phyloP scores from a whole-genome alignment of 805 yeast genomes.

The Starmerella davenportii region DNA sequence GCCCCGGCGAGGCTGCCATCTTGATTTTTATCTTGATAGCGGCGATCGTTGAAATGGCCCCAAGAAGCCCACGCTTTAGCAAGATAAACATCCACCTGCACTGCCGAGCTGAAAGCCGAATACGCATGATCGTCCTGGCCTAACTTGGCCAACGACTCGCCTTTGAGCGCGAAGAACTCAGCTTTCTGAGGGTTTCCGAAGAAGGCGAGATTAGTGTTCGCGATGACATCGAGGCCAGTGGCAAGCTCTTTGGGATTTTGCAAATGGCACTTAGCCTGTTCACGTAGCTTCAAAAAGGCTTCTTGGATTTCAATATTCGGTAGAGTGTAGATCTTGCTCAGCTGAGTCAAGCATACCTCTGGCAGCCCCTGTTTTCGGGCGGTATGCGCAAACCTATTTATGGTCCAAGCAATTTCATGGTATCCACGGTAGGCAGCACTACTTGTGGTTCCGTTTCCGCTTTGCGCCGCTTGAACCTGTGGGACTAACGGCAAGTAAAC shows the following conservation, averaged over 20 bases:
- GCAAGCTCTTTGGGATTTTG: slow-evolving; percentile 78
- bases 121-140: slow-evolving; percentile 88
- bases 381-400: slow-evolving; percentile 93
- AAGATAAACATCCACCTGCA: slow-evolving; percentile 78
- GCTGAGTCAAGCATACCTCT: slow-evolving; percentile 83
- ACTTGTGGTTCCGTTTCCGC: slow-evolving; percentile 34
- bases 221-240: slow-evolving; percentile 90
- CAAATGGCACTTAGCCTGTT: slow-evolving; percentile 94
- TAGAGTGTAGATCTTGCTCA: slow-evolving; percentile 81
- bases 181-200: slow-evolving; percentile 97
- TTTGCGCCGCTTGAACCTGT: slow-evolving; percentile 46
- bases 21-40: slow-evolving; percentile 66
- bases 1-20: slow-evolving; percentile 76
- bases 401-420: slow-evolving; percentile 98
- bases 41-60: slow-evolving; percentile 86
- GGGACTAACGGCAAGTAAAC: slow-evolving; percentile 88
- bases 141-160: slow-evolving; percentile 88
- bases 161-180: slow-evolving; percentile 91
- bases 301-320: slow-evolving; percentile 98
- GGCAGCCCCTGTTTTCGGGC: slow-evolving; percentile 94
- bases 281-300: slow-evolving; percentile 85
- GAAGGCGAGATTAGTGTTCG: slow-evolving; percentile 87
- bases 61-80: slow-evolving; percentile 99
- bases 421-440: slow-evolving; percentile 94
- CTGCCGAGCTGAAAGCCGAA: slow-evolving; percentile 95